phyloP scores from a whole-genome alignment of 2,329 filamentous ascomycete genomes.

The Fusarium compactum region DNA sequence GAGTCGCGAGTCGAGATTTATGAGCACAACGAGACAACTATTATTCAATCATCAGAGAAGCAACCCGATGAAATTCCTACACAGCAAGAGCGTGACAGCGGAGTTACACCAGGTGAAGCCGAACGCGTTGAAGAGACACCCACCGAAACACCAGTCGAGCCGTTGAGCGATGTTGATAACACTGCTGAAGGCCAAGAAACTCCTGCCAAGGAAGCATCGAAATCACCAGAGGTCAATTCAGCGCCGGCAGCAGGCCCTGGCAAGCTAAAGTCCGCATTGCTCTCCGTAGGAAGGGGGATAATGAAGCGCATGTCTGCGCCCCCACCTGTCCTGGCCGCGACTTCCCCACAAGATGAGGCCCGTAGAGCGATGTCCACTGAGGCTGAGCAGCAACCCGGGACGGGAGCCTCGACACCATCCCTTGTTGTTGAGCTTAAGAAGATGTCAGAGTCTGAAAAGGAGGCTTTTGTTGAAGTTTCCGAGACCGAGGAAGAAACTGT shows the following conservation, averaged over 20 bases:
- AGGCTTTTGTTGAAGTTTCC: conserved; percentile 22
- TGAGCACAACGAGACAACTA: conserved; percentile 31
- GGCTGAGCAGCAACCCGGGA: conserved; percentile 15
- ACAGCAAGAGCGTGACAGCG: background rate
- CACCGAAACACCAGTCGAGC: conserved; percentile 18
- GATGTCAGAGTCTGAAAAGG: conserved; percentile 32
- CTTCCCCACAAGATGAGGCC: conserved; percentile 6
- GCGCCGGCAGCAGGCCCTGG: background rate
- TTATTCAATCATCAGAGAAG: conserved; percentile 38
- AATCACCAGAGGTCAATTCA: conserved; percentile 1
- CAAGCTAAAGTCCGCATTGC: conserved; percentile 6
- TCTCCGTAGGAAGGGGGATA: conserved; percentile 26
- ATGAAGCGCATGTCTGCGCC: conserved; percentile 39
- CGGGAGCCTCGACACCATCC: conserved; percentile 27
- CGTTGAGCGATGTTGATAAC: background rate
- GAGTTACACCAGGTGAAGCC: background rate
- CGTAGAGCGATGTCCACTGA: conserved; percentile 6
- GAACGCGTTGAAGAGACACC: conserved; percentile 34
- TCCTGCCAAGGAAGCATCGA: background rate
- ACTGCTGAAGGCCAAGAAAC: conserved; percentile 5
- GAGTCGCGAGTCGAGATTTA: conserved; percentile 25
- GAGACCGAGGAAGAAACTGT: background rate
- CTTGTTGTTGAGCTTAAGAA: conserved; percentile 30
- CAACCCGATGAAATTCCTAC: conserved; percentile 3
- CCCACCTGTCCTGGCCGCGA: conserved; percentile 8